Evolutionary conservation across 371 early-diverging fungal genomes (phyloP).

Genomic region (Zychaea mexicana): DNA sequence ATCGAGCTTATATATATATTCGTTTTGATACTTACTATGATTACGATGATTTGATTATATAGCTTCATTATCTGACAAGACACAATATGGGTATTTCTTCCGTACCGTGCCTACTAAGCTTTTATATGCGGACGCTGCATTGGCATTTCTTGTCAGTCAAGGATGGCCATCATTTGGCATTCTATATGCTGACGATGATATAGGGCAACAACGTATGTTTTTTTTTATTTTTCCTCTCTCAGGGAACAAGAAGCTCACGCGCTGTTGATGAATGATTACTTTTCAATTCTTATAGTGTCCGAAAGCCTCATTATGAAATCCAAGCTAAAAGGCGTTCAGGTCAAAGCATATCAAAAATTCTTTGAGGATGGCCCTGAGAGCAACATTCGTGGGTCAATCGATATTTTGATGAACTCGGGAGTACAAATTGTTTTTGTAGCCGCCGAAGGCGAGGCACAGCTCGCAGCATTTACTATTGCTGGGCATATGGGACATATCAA

Average conservation of each 20-base stretch:
- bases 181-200: constrained; percentile 52
- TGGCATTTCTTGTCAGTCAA: constrained; percentile 55
- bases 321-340: constrained; percentile 33
- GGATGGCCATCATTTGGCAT: constrained; percentile 59
- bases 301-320: constrained; percentile 49
- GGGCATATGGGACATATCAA: constrained; percentile 45
- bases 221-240: too few species aligned
- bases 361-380: constrained; percentile 47
- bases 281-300: constrained; percentile 35
- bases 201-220: constrained; percentile 54
- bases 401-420: constrained; percentile 41
- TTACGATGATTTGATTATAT: constrained; percentile 2
- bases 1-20: neutral
- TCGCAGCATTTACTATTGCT: constrained; percentile 39
- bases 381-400: constrained; percentile 43
- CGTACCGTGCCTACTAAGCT: constrained; percentile 60
- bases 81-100: constrained; percentile 60
- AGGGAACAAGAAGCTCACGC: too few species aligned
- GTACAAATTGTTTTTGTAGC: constrained; percentile 53
- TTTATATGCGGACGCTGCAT: constrained; percentile 51
- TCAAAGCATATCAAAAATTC: constrained; percentile 50
- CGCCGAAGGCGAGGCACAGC: constrained; percentile 45
- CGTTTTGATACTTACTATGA: neutral
- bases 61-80: constrained; percentile 60
- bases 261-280: neutral